Conservation (phyloP, 768 basidiomycete genomes). For the Hortiboletus flavorubellus region DNA sequence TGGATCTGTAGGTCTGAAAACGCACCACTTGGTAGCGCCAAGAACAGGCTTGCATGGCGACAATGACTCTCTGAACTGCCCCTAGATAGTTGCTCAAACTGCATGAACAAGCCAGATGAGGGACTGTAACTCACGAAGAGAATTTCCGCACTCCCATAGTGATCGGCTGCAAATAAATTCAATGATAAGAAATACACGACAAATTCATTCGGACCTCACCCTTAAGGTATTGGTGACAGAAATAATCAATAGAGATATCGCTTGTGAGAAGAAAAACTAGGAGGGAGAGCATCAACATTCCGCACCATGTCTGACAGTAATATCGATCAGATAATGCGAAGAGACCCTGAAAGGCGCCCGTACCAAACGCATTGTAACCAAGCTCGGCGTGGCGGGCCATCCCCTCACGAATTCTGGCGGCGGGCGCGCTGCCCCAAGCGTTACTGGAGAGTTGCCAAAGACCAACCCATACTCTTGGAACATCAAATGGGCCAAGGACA, state of each 20-base stretch:
- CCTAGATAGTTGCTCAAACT: conserved; percentile 40
- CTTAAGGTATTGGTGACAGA: conserved; percentile 13
- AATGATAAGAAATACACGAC: conserved; percentile 6
- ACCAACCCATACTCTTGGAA: conserved; percentile 70
- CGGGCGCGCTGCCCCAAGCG: conserved; percentile 78
- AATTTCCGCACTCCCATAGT: conserved; percentile 82
- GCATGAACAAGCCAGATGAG: neutral
- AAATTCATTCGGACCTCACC: conserved; percentile 19
- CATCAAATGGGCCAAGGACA: conserved; percentile 51
- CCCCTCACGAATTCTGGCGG: conserved; percentile 57
- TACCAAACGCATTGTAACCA: conserved; percentile 50
- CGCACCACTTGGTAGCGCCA: conserved; percentile 86
- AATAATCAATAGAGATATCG: neutral
- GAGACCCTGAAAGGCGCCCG: conserved; percentile 15
- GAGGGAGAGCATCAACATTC: conserved; percentile 11
- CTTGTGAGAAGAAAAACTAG: conserved; percentile 16
- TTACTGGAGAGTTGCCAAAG: conserved; percentile 86
- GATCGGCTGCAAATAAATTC: conserved; percentile 56
- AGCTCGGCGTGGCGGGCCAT: conserved; percentile 62
- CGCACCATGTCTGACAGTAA: conserved; percentile 53
- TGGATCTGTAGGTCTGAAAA: conserved; percentile 54
- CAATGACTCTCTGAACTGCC: conserved; percentile 57
- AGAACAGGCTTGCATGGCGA: conserved; percentile 43
- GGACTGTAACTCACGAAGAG: conserved; percentile 56
- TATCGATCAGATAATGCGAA: conserved; percentile 9